Evolutionary conservation across 306 rosid species (phyloP).

Genomic region (Cotoneaster glaucophyllus): DNA sequence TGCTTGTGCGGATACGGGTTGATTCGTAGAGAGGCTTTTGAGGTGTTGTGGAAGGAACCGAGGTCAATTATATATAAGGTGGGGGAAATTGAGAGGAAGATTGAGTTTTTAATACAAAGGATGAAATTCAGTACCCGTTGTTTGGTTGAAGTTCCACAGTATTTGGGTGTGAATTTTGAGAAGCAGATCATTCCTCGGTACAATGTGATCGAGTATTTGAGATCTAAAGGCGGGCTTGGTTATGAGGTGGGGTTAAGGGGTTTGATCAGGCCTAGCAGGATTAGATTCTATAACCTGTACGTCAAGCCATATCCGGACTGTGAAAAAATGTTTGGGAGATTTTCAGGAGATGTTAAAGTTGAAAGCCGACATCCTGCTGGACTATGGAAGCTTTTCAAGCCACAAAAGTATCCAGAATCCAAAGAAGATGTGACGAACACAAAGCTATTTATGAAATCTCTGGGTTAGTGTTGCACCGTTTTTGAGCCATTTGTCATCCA

Average conservation of each 20-base stretch:
- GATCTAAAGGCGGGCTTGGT: slow-evolving; percentile 59
- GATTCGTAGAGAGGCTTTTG: slow-evolving; percentile 64
- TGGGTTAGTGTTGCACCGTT: slow-evolving; percentile 26
- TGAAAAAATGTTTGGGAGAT: slow-evolving; percentile 59
- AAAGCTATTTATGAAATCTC: slow-evolving; percentile 54
- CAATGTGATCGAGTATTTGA: slow-evolving; percentile 67
- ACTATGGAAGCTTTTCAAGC: slow-evolving; percentile 72
- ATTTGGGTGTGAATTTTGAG: slow-evolving; percentile 69
- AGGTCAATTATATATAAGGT: slow-evolving; percentile 52
- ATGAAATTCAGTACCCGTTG: slow-evolving; percentile 51
- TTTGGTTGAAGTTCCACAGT: slow-evolving; percentile 70
- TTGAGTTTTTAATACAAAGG: slow-evolving; percentile 54
- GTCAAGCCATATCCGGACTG: slow-evolving; percentile 88
- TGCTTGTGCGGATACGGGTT: slow-evolving; percentile 64
- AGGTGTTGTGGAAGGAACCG: slow-evolving; percentile 75
- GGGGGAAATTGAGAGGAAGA: slow-evolving; percentile 58
- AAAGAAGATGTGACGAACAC: slow-evolving; percentile 48
- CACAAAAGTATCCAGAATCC: slow-evolving; percentile 40
- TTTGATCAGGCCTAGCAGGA: slow-evolving; percentile 70
- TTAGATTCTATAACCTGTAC: slow-evolving; percentile 71
- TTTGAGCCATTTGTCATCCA: not conserved
- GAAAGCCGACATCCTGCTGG: slow-evolving; percentile 57
- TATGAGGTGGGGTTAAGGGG: slow-evolving; percentile 58
- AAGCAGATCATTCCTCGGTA: slow-evolving; percentile 80
- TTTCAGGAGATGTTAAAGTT: slow-evolving; percentile 27